Percentiles rank a stretch among this genome's conserved stretches.
phyloP scores from a whole-genome alignment of 164 flowering plant genomes.

The Magnolia changhungtana region DNA sequence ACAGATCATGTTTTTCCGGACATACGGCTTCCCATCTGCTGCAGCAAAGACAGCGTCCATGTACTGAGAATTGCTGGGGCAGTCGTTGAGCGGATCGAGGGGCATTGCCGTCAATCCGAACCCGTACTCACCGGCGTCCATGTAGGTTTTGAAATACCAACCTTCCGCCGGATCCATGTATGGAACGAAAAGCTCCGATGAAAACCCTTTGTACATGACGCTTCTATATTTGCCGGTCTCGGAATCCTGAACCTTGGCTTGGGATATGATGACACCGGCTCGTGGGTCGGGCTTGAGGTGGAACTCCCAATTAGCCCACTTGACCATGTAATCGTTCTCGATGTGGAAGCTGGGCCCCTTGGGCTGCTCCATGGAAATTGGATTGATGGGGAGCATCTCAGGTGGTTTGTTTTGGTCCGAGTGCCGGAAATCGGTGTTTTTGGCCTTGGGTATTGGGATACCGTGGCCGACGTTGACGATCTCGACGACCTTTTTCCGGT shows the following conservation, averaged over 20 bases:
- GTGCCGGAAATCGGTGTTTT: conserved; percentile 42
- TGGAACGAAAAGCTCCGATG: conserved; percentile 71
- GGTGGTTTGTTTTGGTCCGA: conserved; percentile 8
- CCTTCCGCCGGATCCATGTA: conserved; percentile 64
- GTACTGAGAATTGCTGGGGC: conserved; percentile 51
- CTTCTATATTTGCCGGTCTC: conserved; percentile 44
- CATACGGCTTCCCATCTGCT: conserved; percentile 47
- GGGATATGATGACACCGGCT: conserved; percentile 62
- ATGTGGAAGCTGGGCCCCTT: conserved; percentile 51
- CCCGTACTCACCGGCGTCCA: conserved; percentile 81
- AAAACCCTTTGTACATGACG: conserved; percentile 68
- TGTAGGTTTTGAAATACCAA: conserved; percentile 65
- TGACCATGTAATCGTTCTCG: conserved; percentile 42
- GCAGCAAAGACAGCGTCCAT: conserved; percentile 59
- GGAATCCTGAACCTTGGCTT: conserved; percentile 47
- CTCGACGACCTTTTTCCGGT: conserved; percentile 33
- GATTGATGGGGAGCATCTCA: conserved; percentile 34
- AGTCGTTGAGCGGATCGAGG: conserved; percentile 61
- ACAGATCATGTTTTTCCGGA: conserved; percentile 46
- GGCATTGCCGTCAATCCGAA: conserved; percentile 48
- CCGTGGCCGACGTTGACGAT: conserved; percentile 29
- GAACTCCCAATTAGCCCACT: conserved; percentile 76
- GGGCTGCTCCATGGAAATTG: conserved; percentile 63
- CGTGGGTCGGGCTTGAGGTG: conserved; percentile 56
- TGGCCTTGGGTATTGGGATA: conserved; percentile 44